Base-by-base conservation (phyloP, 2,329 filamentous ascomycete genomes). In the Sclerotinia minor region DNA sequence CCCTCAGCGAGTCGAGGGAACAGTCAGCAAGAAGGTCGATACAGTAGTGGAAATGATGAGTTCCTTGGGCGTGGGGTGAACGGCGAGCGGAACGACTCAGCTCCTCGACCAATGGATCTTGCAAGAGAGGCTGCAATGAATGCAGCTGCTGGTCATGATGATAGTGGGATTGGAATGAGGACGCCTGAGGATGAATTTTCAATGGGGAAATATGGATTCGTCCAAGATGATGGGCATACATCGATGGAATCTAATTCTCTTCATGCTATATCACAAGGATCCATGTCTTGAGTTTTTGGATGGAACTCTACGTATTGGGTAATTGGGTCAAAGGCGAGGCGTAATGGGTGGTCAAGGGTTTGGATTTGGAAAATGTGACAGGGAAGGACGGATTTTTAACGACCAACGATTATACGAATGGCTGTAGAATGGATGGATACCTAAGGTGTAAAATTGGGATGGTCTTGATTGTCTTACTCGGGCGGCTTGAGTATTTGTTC, bases 151-250 rank as follows among this genome's bases (percentile, higher is more conserved):
- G 81, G 78, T 60, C 85, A 89, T 69, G 90, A 92, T 72, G 90
- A 92, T 72, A 92, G 90, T 74, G 90, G 89, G 1, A 92, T 92
- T 69, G 89, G 89, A 41, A 89, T 92, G 73, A 81, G 86, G 63
- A 89, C 87, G 5, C 87, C 87, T 0, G 87, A 89, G 65, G 87
- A 89, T 66, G 87, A 89, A 35, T 87, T 87, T 58, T 80, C 83
- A 1, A 83, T 86, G 76, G 84, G 85, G 64, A 89, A 89, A 74
- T 89, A 84, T 74, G 80, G 81, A 13, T 84, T 83, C 68, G 64
- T 49, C 24, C 74, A 71, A 53, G 70, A 69, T 55, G 70, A 72
- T 49, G 41, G 70, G 21, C 73, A 75, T 65, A 47, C 68, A 57
- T 65, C 72, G 32, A 71, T 73, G 53, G 71, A 67, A 58, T 52